Base-by-base conservation (phyloP, 805 yeast species). In the Candida loeiensis region DNA sequence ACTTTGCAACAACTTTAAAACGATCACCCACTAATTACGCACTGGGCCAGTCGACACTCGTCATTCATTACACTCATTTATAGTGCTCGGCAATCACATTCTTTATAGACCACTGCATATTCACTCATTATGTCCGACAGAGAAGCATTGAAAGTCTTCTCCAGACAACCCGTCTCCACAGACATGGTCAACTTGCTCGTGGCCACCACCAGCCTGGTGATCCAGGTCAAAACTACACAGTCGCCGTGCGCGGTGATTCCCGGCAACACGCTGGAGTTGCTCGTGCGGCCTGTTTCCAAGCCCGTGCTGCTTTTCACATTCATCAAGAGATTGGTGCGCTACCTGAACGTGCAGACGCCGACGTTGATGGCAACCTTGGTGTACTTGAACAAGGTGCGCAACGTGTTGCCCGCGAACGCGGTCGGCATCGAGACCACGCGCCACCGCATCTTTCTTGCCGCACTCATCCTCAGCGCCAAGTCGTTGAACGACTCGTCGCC, bases 401-500 rank as follows among this genome's bases (percentile, higher is more conserved):
- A 77, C 39, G 73, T 83, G 6, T 74, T 91, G 39, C 98, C 98
- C 2, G 77, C 86, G 20, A 85, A 85, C 59, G 93, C 96, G 9
- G 77, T 83, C 44, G 98, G 98, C 13, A 88, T 90, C 74, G 88
- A 79, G 44, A 85, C 97, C 39, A 89, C 98, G 6, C 77, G 95
- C 56, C 99, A 91, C 67, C 75, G 98, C 45, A 86, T 91, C 43
- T 93, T 91, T 50, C 68, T 91, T 38, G 96, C 97, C 0, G 79
- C 96, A 33, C 72, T 91, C 41, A 87, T 91, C 32, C 65, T 93
- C 36, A 85, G 95, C n/a, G 96, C 98, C 12, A 91, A 91, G 67
- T 81, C 80, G 47, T 75, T 90, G 48, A 91, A 91, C 63, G 99
- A 91, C 68, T 85, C 95, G 3, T 82, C 95, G 15, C 99, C 99